A percentile compares a stretch with the other conserved stretches of the same genome.
These are phyloP conservation scores for Nothophytophthora sp. DNA, from an alignment of 352 stramenopile genomes.

Conservation along the genomic window DNA sequence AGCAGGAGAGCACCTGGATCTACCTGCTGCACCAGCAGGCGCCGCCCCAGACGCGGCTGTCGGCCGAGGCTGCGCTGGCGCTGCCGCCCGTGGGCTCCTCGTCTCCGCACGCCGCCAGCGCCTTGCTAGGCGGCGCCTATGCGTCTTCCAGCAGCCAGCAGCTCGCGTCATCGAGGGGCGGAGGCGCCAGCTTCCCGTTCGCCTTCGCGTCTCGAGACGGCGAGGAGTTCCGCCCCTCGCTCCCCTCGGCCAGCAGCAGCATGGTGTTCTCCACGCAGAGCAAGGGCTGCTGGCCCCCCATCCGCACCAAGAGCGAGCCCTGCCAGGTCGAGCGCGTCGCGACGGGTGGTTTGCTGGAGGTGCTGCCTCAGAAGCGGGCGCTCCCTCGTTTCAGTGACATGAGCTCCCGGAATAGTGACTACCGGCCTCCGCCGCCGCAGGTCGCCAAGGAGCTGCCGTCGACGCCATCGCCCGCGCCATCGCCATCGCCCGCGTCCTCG, in stretches of 20 bases:
- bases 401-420: too few relatives aligned
- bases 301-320: too few relatives aligned
- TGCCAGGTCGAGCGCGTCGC: too few relatives aligned
- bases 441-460: constrained; percentile 5
- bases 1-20: constrained; percentile 19
- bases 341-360: neutral
- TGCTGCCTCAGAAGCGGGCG: constrained; percentile 27
- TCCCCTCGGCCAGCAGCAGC: neutral
- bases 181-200: too few relatives aligned
- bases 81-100: neutral
- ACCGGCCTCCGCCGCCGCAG: neutral
- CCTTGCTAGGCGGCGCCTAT: constrained; percentile 1
- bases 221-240: neutral
- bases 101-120: too few relatives aligned
- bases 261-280: constrained; percentile 36
- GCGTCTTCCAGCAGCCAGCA: too few relatives aligned
- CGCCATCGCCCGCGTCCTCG: neutral
- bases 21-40: constrained; percentile 19
- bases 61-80: constrained; percentile 8
- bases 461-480: too few relatives aligned
- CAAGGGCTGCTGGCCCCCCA: constrained; percentile 10
- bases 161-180: too few relatives aligned
- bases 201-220: neutral
- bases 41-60: constrained; percentile 2
- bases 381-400: constrained; percentile 22